These are phyloP conservation scores for Neurospora tetraspora DNA, from an alignment of 495 filamentous ascomycete genomes.

Conservation along the genomic window DNA sequence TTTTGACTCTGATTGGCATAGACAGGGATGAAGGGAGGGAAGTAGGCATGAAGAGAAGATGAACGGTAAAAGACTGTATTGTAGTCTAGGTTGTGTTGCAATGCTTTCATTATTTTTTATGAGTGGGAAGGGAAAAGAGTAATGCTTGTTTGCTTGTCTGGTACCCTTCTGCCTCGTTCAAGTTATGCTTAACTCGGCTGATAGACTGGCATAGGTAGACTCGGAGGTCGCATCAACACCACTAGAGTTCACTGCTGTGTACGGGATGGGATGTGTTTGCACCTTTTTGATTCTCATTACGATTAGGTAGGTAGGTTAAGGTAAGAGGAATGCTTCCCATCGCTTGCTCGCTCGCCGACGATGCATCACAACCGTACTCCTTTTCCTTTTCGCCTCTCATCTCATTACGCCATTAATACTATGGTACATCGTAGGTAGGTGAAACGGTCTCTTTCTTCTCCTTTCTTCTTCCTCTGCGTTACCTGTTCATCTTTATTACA, in stretches of 20 bases:
- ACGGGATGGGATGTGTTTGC: neutral
- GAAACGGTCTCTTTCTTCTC: neutral
- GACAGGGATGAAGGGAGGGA: neutral
- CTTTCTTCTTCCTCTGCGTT: neutral
- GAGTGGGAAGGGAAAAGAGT: neutral
- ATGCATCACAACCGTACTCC: neutral
- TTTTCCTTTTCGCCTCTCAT: neutral
- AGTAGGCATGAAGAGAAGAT: neutral
- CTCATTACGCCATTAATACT: neutral
- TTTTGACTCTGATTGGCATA: neutral
- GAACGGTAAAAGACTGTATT: slow-evolving; percentile 34
- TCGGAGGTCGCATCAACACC: neutral
- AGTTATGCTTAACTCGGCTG: neutral
- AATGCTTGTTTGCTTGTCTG: neutral
- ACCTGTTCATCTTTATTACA: neutral
- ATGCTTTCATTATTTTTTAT: slow-evolving; percentile 2
- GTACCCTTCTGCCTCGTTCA: neutral
- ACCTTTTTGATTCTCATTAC: neutral
- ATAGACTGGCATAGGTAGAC: neutral
- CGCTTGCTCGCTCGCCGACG: neutral
- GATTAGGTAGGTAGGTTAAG: neutral
- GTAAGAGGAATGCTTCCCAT: neutral
- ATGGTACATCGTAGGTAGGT: neutral
- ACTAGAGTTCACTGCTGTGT: neutral
- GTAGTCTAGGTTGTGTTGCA: slow-evolving; percentile 34